phyloP scores from a whole-genome alignment of 192 early-diverging fungal genomes.

The Umbelopsis vinacea region DNA sequence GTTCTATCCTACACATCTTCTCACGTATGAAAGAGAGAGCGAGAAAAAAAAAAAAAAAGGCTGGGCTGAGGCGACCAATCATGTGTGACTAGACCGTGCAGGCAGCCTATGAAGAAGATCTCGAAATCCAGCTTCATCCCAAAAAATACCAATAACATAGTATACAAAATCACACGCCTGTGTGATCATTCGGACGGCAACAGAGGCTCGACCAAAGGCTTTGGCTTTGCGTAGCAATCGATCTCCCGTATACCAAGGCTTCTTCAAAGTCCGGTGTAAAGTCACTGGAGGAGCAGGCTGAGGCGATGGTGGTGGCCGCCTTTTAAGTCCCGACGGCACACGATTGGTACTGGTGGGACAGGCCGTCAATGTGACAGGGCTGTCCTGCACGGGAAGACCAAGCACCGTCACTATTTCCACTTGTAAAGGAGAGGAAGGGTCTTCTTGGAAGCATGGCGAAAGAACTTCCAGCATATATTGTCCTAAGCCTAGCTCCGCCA shows the following conservation, averaged over 20 bases:
- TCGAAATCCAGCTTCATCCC: slow-evolving; percentile 4
- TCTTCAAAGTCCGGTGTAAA: slow-evolving; percentile 6
- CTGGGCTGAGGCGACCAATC: background rate
- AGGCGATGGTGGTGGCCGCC: background rate
- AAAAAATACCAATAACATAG: background rate
- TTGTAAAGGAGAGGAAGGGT: background rate
- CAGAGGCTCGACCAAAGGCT: background rate
- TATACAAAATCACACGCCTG: background rate
- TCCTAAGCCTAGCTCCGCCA: background rate
- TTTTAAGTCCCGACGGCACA: background rate
- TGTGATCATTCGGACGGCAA: background rate
- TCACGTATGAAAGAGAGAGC: background rate
- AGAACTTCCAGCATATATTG: background rate
- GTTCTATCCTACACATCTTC: background rate
- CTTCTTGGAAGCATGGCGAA: background rate
- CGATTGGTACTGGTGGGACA: background rate
- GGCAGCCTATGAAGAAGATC: background rate
- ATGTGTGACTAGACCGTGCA: background rate
- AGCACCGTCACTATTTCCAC: background rate
- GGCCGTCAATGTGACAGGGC: background rate
- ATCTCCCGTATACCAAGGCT: background rate
- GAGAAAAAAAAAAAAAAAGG: too few relatives aligned
- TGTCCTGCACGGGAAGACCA: background rate
- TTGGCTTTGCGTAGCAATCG: background rate
- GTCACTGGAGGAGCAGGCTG: background rate